These are phyloP conservation scores for Hyaloperonospora arabidopsidis DNA, from an alignment of 352 stramenopile species.

Conservation along the genomic window DNA sequence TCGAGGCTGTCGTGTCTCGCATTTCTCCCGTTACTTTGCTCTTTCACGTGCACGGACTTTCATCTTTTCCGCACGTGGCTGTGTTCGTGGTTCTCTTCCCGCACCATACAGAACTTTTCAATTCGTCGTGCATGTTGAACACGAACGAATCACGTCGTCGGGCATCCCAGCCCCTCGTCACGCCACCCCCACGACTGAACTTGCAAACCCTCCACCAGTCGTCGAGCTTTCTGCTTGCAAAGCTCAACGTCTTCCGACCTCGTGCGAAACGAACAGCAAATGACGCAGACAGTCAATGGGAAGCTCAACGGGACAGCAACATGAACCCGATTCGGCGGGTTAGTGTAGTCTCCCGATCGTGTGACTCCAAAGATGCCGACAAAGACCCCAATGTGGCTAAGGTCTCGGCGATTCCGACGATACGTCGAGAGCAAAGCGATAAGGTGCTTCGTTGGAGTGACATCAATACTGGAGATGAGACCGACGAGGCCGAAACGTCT, in stretches of 20 bases:
- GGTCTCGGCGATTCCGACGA: constrained; percentile 9
- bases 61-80: constrained; percentile 11
- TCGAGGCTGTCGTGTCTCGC: neutral
- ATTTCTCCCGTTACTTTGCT: constrained; percentile 14
- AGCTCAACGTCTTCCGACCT: constrained; percentile 19
- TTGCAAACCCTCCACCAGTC: constrained; percentile 4
- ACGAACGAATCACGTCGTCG: constrained; percentile 14
- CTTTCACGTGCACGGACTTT: constrained; percentile 10
- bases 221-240: constrained; percentile 24
- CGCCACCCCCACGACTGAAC: constrained; percentile 4
- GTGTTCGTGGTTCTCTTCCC: constrained; percentile 9
- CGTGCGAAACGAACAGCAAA: constrained; percentile 4
- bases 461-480: constrained; percentile 7
- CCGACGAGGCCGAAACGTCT: constrained; percentile 11
- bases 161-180: constrained; percentile 14
- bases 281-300: constrained; percentile 4
- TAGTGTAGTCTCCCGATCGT: constrained; percentile 9
- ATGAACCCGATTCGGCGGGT: constrained; percentile 14
- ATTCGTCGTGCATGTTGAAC: constrained; percentile 19
- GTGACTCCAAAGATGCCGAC: constrained; percentile 6
- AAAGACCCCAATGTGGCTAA: constrained; percentile 4
- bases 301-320: constrained; percentile 14
- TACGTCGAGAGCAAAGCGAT: neutral
- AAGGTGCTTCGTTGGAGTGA: constrained; percentile 1
- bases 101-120: constrained; percentile 4